Conservation (phyloP, 352 stramenopile genomes). For the Halophytophthora polymorphica region DNA sequence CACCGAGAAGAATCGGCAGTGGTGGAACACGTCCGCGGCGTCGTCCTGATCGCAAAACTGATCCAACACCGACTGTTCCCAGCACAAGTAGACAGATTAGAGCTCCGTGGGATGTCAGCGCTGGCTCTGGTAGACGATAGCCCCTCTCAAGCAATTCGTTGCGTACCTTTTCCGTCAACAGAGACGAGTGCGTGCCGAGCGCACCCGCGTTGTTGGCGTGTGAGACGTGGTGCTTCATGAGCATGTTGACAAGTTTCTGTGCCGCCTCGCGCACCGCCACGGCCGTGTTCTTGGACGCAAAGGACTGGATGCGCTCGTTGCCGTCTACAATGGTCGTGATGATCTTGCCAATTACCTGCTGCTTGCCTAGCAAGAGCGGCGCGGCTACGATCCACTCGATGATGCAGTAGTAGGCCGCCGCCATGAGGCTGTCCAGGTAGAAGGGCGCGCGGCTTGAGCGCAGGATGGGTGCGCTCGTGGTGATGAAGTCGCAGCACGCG, state of each 20-base stretch:
- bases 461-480: slow-evolving; percentile 67
- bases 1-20: slow-evolving; percentile 81
- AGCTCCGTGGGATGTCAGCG: background rate
- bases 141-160: background rate
- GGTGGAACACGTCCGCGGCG: slow-evolving; percentile 32
- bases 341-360: slow-evolving; percentile 74
- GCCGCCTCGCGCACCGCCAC: slow-evolving; percentile 66
- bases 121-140: background rate
- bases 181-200: slow-evolving; percentile 38
- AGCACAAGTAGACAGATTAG: slow-evolving; percentile 1
- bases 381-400: slow-evolving; percentile 83
- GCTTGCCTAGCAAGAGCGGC: slow-evolving; percentile 68
- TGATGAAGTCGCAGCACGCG: slow-evolving; percentile 85
- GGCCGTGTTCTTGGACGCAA: slow-evolving; percentile 43
- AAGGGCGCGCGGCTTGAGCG: slow-evolving; percentile 71
- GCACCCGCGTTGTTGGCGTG: slow-evolving; percentile 41
- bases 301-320: slow-evolving; percentile 67
- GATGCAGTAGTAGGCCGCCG: slow-evolving; percentile 74
- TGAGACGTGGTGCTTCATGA: slow-evolving; percentile 87
- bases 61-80: slow-evolving; percentile 41
- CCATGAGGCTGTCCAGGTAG: slow-evolving; percentile 83
- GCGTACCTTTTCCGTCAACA: slow-evolving; percentile 62
- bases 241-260: slow-evolving; percentile 79
- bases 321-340: slow-evolving; percentile 80
- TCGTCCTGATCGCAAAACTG: slow-evolving; percentile 56